Conservation (phyloP, 2,329 filamentous ascomycete genomes). For the Venturia carpophila region DNA sequence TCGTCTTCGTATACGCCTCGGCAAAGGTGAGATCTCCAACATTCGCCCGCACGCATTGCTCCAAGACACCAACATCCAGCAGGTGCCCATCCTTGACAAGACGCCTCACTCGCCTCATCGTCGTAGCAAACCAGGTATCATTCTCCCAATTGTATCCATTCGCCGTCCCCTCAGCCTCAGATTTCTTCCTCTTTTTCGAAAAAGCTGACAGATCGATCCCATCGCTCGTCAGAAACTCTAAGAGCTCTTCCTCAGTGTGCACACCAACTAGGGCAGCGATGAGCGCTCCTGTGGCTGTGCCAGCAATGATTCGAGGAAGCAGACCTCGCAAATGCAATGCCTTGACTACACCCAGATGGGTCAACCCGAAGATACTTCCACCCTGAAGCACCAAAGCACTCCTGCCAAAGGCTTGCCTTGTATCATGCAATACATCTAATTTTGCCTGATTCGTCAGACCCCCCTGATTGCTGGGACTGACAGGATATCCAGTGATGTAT, state of each 20-base stretch:
- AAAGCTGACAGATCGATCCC: slow-evolving; percentile 80
- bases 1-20: slow-evolving; percentile 80
- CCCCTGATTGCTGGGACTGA: slow-evolving; percentile 39
- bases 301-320: slow-evolving; percentile 82
- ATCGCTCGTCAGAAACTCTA: slow-evolving; percentile 66
- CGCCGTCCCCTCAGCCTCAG: slow-evolving; percentile 20
- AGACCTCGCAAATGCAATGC: slow-evolving; percentile 73
- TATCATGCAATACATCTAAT: slow-evolving; percentile 78
- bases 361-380: slow-evolving; percentile 84
- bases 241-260: slow-evolving; percentile 77
- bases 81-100: slow-evolving; percentile 74
- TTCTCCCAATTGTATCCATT: slow-evolving; percentile 23
- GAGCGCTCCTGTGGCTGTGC: slow-evolving; percentile 81
- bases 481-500: slow-evolving; percentile 63
- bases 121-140: slow-evolving; percentile 43
- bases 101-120: slow-evolving; percentile 57
- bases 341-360: slow-evolving; percentile 84
- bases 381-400: slow-evolving; percentile 82
- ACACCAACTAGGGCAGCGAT: slow-evolving; percentile 84
- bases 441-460: slow-evolving; percentile 67
- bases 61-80: slow-evolving; percentile 71
- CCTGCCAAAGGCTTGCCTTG: slow-evolving; percentile 78
- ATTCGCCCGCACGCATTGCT: slow-evolving; percentile 76
- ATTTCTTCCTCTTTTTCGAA: slow-evolving; percentile 35
- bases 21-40: slow-evolving; percentile 88